Base-by-base conservation (phyloP, 2,329 filamentous ascomycete genomes). In the Aspergillus sp. region DNA sequence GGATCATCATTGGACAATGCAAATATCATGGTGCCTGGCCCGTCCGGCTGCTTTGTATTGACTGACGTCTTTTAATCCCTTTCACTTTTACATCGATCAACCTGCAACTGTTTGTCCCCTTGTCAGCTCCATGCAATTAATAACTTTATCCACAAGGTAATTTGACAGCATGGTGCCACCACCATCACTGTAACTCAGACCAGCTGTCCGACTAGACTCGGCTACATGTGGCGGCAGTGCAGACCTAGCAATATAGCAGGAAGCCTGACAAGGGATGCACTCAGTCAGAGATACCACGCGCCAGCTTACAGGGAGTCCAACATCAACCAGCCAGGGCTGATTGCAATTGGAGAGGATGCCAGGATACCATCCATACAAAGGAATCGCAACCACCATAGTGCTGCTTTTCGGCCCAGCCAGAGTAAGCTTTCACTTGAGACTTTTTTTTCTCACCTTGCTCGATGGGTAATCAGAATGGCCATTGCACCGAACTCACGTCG, bases 21-120 rank as follows among this genome's bases (percentile, higher is more conserved):
- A 38, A 45, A 55, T 55, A 50, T 50, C 47, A 50, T 50, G 47
- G 47, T 50, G 47, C 47, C 47, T 50, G 47, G 47, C 47, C 47
- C 47, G 47, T 32, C 47, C 47, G 21, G 47, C 47, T 28, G 25
- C 25, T 50, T 10, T 32, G 47, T 12, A 50, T 50, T 28, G 47
- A 28, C 47, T n/a, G 47, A 17, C 25, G 47, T 50, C 47, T 32
- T 30, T 17, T 17, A 17, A 17, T 25, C 25, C 47, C 47, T 50
- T 28, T 23, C 19, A 21, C 25, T 17, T 12, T 32, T 8, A 25
- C 47, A 50, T 32, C 17, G 47, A 50, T 50, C 47, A 50, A 30
- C 47, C 47, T 50, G 25, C 47, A 30, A 30, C 13, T 32, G 47
- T 10, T 21, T 49, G 21, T n/a, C 25, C 47, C 15, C n/a, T 30